phyloP scores from a whole-genome alignment of 2,329 filamentous ascomycete genomes.

The Diplodia mutila region DNA sequence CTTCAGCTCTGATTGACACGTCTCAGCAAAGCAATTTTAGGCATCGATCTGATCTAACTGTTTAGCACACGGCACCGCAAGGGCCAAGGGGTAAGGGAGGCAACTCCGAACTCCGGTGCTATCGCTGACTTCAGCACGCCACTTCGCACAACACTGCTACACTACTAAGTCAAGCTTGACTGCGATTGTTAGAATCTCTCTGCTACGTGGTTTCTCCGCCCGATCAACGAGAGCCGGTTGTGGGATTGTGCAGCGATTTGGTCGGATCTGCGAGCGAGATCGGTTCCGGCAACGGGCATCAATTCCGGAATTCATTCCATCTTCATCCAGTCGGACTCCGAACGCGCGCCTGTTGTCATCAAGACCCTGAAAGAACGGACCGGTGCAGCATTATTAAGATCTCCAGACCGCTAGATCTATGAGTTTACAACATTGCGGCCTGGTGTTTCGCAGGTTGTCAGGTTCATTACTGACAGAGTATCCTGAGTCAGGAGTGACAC shows the following conservation, averaged over 20 bases:
- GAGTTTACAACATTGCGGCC: neutral
- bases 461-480: neutral
- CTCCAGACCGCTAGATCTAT: neutral
- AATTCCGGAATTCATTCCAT: neutral
- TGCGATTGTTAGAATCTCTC: neutral
- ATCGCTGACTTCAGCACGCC: neutral
- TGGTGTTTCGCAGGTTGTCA: neutral
- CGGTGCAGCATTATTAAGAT: neutral
- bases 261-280: neutral
- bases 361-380: neutral
- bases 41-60: neutral
- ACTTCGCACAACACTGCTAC: neutral
- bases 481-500: neutral
- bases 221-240: neutral
- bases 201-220: neutral
- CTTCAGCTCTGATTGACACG: neutral
- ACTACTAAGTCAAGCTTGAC: no score
- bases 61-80: slow-evolving; percentile 1
- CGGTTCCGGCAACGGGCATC: neutral
- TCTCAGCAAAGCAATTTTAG: slow-evolving; percentile 7
- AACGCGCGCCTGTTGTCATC: neutral
- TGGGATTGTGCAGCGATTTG: neutral
- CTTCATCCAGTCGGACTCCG: neutral
- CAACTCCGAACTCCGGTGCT: slow-evolving; percentile 14
- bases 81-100: slow-evolving; percentile 15